Evolutionary conservation across 2,329 filamentous ascomycete genomes (phyloP).

Genomic region (Diaporthe humulicola): DNA sequence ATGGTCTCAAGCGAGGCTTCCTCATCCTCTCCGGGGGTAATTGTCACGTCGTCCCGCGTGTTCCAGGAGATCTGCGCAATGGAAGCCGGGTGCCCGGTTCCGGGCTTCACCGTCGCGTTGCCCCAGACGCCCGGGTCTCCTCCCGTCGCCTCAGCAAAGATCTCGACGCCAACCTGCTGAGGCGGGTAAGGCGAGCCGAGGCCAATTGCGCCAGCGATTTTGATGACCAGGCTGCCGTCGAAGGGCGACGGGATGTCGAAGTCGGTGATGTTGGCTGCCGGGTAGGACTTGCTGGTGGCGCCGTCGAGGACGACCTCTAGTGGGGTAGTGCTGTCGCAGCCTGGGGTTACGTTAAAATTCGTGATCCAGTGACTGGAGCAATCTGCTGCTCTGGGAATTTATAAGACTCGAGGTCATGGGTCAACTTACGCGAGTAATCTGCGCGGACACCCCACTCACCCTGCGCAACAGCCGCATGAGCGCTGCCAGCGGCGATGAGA

Average conservation of each 20-base stretch:
- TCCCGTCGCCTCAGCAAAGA: neutral
- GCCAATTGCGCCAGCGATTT: conserved; percentile 7
- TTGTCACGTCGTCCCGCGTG: neutral
- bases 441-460: conserved; percentile 11
- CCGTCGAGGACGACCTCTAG: conserved; percentile 19
- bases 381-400: neutral
- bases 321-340: conserved; percentile 4
- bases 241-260: conserved; percentile 13
- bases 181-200: conserved; percentile 27
- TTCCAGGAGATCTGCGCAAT: conserved; percentile 6
- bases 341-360: neutral
- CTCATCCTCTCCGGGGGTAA: neutral
- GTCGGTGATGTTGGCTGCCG: conserved; percentile 15
- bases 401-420: neutral
- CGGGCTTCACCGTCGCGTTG: conserved; percentile 4
- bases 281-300: neutral
- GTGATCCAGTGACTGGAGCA: rapidly evolving
- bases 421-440: neutral
- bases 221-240: conserved; percentile 19
- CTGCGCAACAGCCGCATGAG: neutral
- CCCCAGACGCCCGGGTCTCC: conserved; percentile 13
- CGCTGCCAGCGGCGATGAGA: conserved; percentile 3
- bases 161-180: conserved; percentile 1
- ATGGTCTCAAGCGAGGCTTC: neutral
- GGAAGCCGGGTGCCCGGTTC: neutral